Base-by-base conservation (phyloP, 73 alveolate species). In the Paramecium caudatum region DNA sequence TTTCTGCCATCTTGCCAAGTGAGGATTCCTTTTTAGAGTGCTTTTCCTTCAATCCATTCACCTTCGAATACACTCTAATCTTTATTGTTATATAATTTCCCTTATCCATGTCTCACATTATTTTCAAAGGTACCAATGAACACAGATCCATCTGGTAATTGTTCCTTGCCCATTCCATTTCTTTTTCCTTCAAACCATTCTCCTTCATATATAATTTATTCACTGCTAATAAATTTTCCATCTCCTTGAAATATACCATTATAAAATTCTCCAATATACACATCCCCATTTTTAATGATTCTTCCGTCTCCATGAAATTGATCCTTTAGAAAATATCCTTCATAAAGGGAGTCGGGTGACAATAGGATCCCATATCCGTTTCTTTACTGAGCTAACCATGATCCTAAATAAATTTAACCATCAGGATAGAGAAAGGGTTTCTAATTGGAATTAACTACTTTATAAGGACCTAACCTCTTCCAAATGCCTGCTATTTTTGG, bases 251-350 rank as follows among this genome's bases (percentile, higher is more conserved):
- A 43, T 49, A 49, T 84, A 7, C 93, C 94, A 13, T 91, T 5
- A 21, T 84, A 17, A 49, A 92, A 91, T n/a, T 65, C 68, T 15
- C 94, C 94, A 10, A 50, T 82, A 86, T 95, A 96, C 36, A 94
- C 95, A 87, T 95, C 96, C 25, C 95, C 97, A 91, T 95, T 94
- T 47, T 91, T 95, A 37, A 94, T 85, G 90, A 94, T 93, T 25
- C 98, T 91, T 0, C 99, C 99, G 68, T 95, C 95, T 16, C 98
- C 98, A 65, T 95, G 91, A 69, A 93, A 94, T 90, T 85, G 41
- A 19, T 95, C 95, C 15, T 90, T 43, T 30, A 63, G 95, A 98
- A 98, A 97, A 69, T 90, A 97, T 15, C 99, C 99, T 90, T 97
- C 99, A 91, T 97, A 97, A 46, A 97, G 65, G 63, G 93, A 94